Conservation (phyloP, 169 alveolate genomes). For the Plasmodium malariae region DNA sequence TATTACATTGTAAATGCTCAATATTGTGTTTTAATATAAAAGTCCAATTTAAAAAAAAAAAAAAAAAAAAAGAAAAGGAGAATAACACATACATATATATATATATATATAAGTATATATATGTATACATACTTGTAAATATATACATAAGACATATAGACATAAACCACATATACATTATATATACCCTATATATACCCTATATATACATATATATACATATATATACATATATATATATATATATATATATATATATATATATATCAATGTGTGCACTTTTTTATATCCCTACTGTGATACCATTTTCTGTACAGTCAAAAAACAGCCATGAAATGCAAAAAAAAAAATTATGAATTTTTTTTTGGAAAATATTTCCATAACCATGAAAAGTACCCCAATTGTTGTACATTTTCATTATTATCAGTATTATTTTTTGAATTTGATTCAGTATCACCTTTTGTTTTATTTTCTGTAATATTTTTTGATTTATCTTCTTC, state of each 20-base stretch:
- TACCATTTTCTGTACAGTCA: background rate
- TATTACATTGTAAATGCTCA: background rate
- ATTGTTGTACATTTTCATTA: conserved; percentile 13
- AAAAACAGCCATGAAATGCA: background rate
- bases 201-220: background rate
- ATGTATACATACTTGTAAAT: background rate
- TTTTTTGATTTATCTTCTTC: conserved; percentile 7
- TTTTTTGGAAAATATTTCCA: conserved; percentile 64
- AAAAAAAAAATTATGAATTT: conserved; percentile 21
- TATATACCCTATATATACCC: background rate
- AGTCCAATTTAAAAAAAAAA: conserved; percentile 7
- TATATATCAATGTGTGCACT: conserved; percentile 15
- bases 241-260: conserved; percentile 16
- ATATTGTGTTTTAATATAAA: conserved; percentile 6
- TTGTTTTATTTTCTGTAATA: background rate
- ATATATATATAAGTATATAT: conserved; percentile 9
- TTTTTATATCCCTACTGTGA: too few species aligned
- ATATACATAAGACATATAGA: conserved; percentile 1
- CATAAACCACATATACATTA: background rate
- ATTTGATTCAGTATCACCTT: conserved; percentile 12
- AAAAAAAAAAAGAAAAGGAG: background rate
- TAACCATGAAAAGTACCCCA: conserved; percentile 50
- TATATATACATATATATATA: conserved; percentile 5
- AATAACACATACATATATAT: background rate
- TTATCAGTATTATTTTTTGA: conserved; percentile 28